Base-by-base conservation (phyloP, 2,329 filamentous ascomycete species). In the Cadophora sp. region DNA sequence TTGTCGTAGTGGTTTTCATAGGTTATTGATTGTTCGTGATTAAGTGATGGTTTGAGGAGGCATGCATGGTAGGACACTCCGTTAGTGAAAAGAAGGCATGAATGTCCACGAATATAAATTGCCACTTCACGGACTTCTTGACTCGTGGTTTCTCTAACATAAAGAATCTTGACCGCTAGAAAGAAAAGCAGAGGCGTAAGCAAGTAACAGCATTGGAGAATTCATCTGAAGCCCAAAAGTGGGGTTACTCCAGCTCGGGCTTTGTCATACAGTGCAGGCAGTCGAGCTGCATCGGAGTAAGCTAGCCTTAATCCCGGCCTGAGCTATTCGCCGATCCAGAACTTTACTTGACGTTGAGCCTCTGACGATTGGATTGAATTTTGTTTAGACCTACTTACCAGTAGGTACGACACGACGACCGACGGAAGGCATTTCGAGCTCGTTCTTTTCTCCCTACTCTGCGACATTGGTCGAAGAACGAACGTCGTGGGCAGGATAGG, bases 301-400 rank as follows among this genome's bases (percentile, higher is more conserved):
- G 22, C 56, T 59, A 59, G 56, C 19, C 31, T 59, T 40, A 59
- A 59, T 59, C 22, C 56, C 56, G 56, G 19, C 56, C 22, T 24
- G 22, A 59, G n/a, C 31, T 22, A 43, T 59, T 59, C 56, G 56
- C 31, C 34, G n/a, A 59, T 59, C 34, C 56, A 37, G 56, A 59
- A 59, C 24, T 31, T 59, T 59, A 43, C 37, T 16, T 40, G 16
- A 14, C 51, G 43, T 48, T 48, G n/a, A 26, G 56, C 56, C 56
- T 59, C 56, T 59, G 56, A 59, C 56, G 31, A 59, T 27, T 43
- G 40, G 40, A 43, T 43, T 43, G 40, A 4, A 43, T 43, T 43
- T n/a, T n/a, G n/a, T n/a, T n/a, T n/a, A n/a, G n/a, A n/a, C n/a
- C n/a, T n/a, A n/a, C n/a, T n/a, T n/a, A n/a, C n/a, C n/a, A n/a